Conservation (phyloP, 2,329 filamentous ascomycete species). For the Chaetomium olivaceum region DNA sequence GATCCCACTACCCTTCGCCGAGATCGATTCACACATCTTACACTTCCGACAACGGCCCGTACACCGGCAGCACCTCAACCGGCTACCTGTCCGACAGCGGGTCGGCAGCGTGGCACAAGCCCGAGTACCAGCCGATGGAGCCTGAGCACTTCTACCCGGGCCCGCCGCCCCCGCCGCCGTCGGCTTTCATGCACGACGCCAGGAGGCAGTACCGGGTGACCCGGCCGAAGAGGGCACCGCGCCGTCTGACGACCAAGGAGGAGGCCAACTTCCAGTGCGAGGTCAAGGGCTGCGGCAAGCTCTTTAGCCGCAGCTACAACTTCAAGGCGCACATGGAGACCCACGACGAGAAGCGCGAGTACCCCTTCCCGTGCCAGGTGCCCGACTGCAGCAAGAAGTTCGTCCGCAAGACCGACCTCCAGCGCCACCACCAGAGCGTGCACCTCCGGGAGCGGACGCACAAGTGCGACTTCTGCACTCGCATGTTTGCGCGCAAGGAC, state of each 20-base stretch:
- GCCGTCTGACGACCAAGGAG: slow-evolving; percentile 63
- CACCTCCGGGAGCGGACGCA: slow-evolving; percentile 73
- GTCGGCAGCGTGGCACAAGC: slow-evolving; percentile 42
- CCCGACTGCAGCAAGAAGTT: slow-evolving; percentile 72
- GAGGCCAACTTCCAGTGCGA: slow-evolving; percentile 72
- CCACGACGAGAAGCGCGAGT: slow-evolving; percentile 72
- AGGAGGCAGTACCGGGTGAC: slow-evolving; percentile 36
- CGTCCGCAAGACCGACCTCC: slow-evolving; percentile 78
- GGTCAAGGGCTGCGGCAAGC: slow-evolving; percentile 69
- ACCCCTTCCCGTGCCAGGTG: slow-evolving; percentile 67
- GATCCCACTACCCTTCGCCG: slow-evolving; percentile 46
- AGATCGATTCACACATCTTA: slow-evolving; percentile 41
- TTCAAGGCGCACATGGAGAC: slow-evolving; percentile 84
- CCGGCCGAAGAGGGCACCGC: slow-evolving; percentile 42
- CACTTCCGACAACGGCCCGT: slow-evolving; percentile 33
- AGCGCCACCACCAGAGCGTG: slow-evolving; percentile 63
- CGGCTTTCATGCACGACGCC: slow-evolving; percentile 34
- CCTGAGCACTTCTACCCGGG: slow-evolving; percentile 39
- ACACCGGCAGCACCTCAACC: slow-evolving; percentile 35
- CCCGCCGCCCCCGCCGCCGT: slow-evolving; percentile 28
- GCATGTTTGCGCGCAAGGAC: slow-evolving; percentile 76
- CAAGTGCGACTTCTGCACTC: slow-evolving; percentile 68
- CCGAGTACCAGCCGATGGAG: slow-evolving; percentile 42
- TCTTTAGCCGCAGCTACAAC: slow-evolving; percentile 83
- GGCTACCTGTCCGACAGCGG: slow-evolving; percentile 44